These are phyloP conservation scores for Ailanthus altissimus DNA, from an alignment of 345 rosid genomes.

Conservation along the genomic window DNA sequence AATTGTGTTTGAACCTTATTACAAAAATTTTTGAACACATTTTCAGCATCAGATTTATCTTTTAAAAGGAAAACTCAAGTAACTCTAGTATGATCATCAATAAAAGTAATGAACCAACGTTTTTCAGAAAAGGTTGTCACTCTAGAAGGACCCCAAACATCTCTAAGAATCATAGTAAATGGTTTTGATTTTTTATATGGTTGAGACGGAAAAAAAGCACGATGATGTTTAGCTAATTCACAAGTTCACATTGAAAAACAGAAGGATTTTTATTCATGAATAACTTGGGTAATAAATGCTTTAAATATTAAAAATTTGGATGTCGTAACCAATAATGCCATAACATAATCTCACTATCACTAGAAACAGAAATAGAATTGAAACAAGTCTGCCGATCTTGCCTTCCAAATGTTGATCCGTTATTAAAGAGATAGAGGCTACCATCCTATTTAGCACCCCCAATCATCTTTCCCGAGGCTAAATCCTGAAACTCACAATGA, in stretches of 20 bases:
- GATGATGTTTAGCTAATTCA: background rate
- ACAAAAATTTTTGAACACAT: too few species aligned
- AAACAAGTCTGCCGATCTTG: background rate
- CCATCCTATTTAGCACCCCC: too few species aligned
- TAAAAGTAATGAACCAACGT: background rate
- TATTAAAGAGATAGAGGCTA: too few species aligned
- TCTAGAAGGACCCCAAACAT: background rate
- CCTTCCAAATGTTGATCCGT: background rate
- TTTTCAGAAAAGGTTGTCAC: background rate
- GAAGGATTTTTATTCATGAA: background rate
- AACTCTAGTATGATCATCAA: background rate
- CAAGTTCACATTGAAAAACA: background rate
- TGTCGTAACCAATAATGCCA: background rate
- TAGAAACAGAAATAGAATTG: background rate
- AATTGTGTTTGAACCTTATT: background rate
- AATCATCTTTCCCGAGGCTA: too few species aligned
- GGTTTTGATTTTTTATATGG: background rate
- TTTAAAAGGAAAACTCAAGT: too few species aligned
- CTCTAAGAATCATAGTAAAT: background rate
- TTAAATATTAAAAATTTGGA: background rate
- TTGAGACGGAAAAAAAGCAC: background rate
- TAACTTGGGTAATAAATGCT: background rate
- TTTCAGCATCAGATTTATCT: background rate
- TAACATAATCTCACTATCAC: background rate
- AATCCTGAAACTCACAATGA: background rate